Evolutionary conservation across 176 grass and related monocot species (phyloP), one percentile per base, ranked within the genome.

Genomic region (Metroxylon sagu): DNA sequence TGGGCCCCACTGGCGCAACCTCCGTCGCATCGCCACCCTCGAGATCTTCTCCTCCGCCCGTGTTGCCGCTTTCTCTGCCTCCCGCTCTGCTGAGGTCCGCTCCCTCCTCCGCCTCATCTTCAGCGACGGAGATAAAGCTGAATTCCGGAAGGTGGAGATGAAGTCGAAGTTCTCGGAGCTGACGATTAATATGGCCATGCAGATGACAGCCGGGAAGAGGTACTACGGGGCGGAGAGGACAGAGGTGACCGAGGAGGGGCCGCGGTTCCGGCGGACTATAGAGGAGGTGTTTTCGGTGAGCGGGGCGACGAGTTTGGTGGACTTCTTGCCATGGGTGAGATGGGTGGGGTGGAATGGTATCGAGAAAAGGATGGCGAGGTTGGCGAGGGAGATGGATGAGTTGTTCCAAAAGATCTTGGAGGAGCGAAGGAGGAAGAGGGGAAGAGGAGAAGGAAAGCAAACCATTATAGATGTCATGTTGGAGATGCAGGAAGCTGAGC

Each of bases 1-100:
- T 27, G 50, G 64, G 25, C 16, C 50, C 17, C 25, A 18, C 17
- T 67, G 64, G 64, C 17, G 17, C 64, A 35, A 15, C 64, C 49
- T 54, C 8, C 64, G 51, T 17, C 64, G 26, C 7, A 35, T 30
- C 26, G 51, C 27, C 64, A 31, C 64, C 50, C 3, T 67, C 51
- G 23, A 14, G 4, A 2, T 67, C 4, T 10, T 67, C 27, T 67
- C 65, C 51, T 3, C 3, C 4, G 7, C 49, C 5, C 51, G 28
- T 10, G 17, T 39, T 1, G 6, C 21, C 62, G 5, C 14, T 10
- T 49, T 64, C 48, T 14, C 43, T 3, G 18, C 10, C 5, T 14
- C 14, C 1, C 61, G 48, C 1, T 14, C 14, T 1, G 62, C 39
- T 6, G 4, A 51, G 6, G 21, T 64, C 19, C 17, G 4, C 17